Base-by-base conservation (phyloP, 306 rosid species). In the Corylus avellana region DNA sequence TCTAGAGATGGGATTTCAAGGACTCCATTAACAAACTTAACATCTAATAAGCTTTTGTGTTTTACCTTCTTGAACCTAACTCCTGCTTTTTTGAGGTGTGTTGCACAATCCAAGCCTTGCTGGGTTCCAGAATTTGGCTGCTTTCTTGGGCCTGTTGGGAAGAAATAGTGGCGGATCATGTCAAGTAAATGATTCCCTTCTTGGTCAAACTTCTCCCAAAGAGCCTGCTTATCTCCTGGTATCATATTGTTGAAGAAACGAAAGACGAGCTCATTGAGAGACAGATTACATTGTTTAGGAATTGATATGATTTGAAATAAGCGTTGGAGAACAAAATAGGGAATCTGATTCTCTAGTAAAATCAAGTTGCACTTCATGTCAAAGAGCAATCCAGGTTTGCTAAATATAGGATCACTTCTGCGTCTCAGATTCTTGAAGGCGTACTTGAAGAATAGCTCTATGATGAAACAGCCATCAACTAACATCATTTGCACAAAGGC, bases 121-220 rank as follows among this genome's bases (percentile, higher is more conserved):
- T 73, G 35, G 37, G 70, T 0, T 8, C 0, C 25, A 2, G 3
- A 7, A 7, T 56, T 77, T 3, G 79, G 25, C 48, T 4, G 78
- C 0, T 54, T 54, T 49, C 20, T 74, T 9, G 81, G 73, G 75
- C 64, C 49, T 44, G 88, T 59, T 7, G 92, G 89, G 37, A 85
- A 80, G 77, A 87, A 85, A 71, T 84, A 91, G 25, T 82, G 87
- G 49, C 81, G 84, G 39, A 91, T 53, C 7, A 87, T 75, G 61
- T 87, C 95, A 2, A 91, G 92, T 17, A 91, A 75, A 79, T 91
- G 91, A 37, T 84, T 61, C 62, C 88, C 91, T 76, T 87, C 91
- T 79, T 80, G 85, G 71, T 69, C 71, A 58, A 87, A 85, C 50
- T 74, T 87, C n/a, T 76, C 77, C 8, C 16, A 25, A 1, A 82